Percentiles rank a stretch among this genome's conserved stretches.
These are phyloP conservation scores for Guyanaporus albipodus DNA, from an alignment of 768 basidiomycete species.

Conservation along the genomic window DNA sequence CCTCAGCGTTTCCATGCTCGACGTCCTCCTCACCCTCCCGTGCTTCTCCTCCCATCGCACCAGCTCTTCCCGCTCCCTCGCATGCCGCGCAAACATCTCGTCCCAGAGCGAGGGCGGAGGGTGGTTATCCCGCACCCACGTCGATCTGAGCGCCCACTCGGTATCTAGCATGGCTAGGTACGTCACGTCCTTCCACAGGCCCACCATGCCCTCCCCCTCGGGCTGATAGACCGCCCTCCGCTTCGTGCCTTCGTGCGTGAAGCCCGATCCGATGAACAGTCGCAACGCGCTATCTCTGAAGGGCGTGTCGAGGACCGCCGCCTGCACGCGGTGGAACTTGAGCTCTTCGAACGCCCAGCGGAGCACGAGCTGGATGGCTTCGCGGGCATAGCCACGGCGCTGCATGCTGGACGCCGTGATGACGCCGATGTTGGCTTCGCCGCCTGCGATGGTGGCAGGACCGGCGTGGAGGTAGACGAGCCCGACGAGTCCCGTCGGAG, in stretches of 20 bases:
- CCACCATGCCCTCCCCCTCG: conserved; percentile 32
- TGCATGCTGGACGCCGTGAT: conserved; percentile 38
- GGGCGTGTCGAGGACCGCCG: conserved; percentile 42
- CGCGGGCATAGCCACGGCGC: conserved; percentile 41
- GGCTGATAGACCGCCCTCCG: conserved; percentile 51
- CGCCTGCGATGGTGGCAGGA: conserved; percentile 17
- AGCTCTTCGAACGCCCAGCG: conserved; percentile 41
- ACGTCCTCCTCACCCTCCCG: conserved; percentile 27
- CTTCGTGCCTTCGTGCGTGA: conserved; percentile 60
- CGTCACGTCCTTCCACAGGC: conserved; percentile 56
- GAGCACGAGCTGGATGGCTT: conserved; percentile 44
- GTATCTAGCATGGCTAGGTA: conserved; percentile 59
- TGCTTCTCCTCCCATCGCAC: conserved; percentile 46
- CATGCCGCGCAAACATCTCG: conserved; percentile 55
- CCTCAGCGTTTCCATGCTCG: conserved; percentile 44
- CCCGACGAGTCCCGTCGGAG: conserved; percentile 4
- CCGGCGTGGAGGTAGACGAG: conserved; percentile 27
- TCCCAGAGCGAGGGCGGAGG: conserved; percentile 44
- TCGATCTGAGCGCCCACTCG: conserved; percentile 46
- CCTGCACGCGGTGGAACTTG: conserved; percentile 34
- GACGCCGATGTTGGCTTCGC: conserved; percentile 58
- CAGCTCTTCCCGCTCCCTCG: conserved; percentile 53
- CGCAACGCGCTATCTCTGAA: conserved; percentile 41
- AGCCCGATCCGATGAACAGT: conserved; percentile 49
- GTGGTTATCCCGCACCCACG: conserved; percentile 12